These are phyloP conservation scores for Claviceps paspali DNA, from an alignment of 2,329 filamentous ascomycete species.

Conservation along the genomic window DNA sequence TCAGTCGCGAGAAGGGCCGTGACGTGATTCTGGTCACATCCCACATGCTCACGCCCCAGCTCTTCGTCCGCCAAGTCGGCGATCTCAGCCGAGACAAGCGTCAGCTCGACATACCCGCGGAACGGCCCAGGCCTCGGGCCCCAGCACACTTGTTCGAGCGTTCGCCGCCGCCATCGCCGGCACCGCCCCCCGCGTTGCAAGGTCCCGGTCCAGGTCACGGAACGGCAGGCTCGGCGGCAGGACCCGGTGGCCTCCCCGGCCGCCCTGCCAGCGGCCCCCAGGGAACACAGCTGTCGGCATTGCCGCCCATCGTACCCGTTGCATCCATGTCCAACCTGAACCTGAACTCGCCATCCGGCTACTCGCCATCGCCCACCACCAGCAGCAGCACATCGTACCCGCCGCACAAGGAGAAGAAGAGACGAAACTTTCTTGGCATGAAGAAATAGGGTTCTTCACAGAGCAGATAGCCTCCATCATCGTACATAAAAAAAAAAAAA, in stretches of 20 bases:
- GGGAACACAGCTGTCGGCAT: background rate
- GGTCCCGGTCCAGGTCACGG: background rate
- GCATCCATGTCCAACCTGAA: constrained; percentile 41
- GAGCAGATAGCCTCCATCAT: constrained; percentile 2
- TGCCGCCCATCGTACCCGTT: constrained; percentile 27
- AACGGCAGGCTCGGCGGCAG: background rate
- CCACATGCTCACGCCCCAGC: constrained; percentile 77
- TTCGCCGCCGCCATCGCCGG: constrained; percentile 35
- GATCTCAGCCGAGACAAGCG: constrained; percentile 65
- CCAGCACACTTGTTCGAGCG: constrained; percentile 78
- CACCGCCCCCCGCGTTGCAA: constrained; percentile 30
- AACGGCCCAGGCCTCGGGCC: constrained; percentile 64
- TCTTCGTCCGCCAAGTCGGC: constrained; percentile 70
- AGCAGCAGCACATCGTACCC: constrained; percentile 2
- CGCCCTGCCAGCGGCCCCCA: constrained; percentile 9
- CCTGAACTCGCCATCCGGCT: constrained; percentile 17
- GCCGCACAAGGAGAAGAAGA: constrained; percentile 43
- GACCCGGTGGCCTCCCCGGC: constrained; percentile 12
- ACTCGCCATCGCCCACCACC: background rate
- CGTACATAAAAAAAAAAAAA: background rate
- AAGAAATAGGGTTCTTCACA: constrained; percentile 35
- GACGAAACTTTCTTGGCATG: constrained; percentile 39
- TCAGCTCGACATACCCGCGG: constrained; percentile 64
- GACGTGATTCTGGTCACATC: constrained; percentile 83
- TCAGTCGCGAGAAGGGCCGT: constrained; percentile 53